These are phyloP conservation scores for Phragmites australis DNA, from an alignment of 176 grass and related monocot species.

Conservation along the genomic window DNA sequence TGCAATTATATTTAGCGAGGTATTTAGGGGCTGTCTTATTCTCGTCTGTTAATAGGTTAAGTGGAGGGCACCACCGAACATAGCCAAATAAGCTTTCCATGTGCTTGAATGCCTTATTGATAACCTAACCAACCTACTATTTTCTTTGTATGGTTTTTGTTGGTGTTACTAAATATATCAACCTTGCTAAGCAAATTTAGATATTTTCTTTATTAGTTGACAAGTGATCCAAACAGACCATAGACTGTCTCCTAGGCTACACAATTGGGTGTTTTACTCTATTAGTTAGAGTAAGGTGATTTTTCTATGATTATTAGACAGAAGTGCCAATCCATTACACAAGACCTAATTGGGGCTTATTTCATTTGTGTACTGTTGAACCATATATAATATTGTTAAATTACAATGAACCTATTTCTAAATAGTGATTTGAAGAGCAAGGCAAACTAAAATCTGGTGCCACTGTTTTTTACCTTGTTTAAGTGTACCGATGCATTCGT, in stretches of 20 bases:
- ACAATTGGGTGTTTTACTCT: not conserved
- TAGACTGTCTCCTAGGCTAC: not conserved
- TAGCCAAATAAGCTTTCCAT: not conserved
- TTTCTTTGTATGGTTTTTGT: not conserved
- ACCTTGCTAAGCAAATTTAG: not conserved
- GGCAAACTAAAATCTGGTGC: not conserved
- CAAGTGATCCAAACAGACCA: slow-evolving; percentile 6
- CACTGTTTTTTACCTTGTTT: not conserved
- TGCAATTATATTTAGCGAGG: not conserved
- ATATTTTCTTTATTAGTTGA: not conserved
- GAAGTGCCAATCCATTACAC: not conserved
- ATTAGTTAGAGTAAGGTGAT: not conserved
- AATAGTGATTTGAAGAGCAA: not conserved
- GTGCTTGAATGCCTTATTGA: not conserved
- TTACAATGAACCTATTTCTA: not conserved
- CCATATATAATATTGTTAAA: not conserved
- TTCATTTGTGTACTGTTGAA: not conserved
- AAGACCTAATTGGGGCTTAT: not conserved
- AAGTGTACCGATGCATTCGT: slow-evolving; percentile 5
- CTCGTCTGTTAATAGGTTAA: not conserved
- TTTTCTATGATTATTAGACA: not conserved
- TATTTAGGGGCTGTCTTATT: not conserved
- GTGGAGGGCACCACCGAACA: not conserved
- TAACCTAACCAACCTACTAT: not conserved
- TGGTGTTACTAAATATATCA: not conserved